Percentiles rank a stretch among this genome's conserved stretches.
Conservation (phyloP, 306 rosid genomes). For the Clitoria ternatea region DNA sequence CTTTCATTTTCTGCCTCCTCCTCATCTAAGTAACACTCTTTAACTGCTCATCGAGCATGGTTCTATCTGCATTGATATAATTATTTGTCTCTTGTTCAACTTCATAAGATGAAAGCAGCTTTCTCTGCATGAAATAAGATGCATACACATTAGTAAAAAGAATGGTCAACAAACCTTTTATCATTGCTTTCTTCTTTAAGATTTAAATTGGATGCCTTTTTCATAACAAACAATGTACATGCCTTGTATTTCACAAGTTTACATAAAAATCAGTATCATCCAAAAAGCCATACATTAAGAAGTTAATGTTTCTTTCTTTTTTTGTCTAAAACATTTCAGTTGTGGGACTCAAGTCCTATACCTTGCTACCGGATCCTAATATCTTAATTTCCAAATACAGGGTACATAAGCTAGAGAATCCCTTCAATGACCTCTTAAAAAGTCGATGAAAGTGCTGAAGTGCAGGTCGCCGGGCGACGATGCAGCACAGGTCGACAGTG, state of each 20-base stretch:
- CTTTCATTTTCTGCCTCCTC: not conserved
- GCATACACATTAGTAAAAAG: not conserved
- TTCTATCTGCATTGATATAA: slow-evolving; percentile 22
- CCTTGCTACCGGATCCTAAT: no score
- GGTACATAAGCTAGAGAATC: no score
- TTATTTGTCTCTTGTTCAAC: slow-evolving; percentile 28
- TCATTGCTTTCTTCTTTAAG: not conserved
- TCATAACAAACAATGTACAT: no score
- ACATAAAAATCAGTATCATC: not conserved
- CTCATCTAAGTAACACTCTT: slow-evolving; percentile 33
- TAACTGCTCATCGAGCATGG: slow-evolving; percentile 19
- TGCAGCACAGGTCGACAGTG: no score
- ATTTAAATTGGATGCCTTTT: not conserved
- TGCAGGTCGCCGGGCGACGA: no score
- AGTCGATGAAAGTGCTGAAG: no score
- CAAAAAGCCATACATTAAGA: not conserved
- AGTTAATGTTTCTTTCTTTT: not conserved
- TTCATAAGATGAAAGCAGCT: slow-evolving; percentile 52
- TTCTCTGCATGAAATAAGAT: slow-evolving; percentile 42
- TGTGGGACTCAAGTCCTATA: no score
- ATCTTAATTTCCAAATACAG: no score
- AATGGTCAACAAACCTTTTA: not conserved
- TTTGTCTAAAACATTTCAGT: not conserved
- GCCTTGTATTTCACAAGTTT: not conserved
- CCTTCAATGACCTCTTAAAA: no score